These are phyloP conservation scores for Monosporascus sp. DNA, from an alignment of 2,329 filamentous ascomycete species.

Conservation along the genomic window DNA sequence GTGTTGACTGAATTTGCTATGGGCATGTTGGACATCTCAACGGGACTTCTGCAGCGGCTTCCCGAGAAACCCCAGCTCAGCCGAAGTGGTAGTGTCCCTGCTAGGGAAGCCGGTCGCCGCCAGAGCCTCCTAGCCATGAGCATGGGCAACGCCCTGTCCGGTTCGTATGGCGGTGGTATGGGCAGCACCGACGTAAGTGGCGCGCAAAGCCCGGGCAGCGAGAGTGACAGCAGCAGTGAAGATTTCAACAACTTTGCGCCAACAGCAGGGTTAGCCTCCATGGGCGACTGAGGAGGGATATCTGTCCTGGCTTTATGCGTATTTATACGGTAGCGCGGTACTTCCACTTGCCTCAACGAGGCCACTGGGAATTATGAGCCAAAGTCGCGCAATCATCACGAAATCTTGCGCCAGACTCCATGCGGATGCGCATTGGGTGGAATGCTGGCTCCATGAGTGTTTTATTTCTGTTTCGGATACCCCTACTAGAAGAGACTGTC, in stretches of 20 bases:
- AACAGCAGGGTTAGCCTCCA: constrained; percentile 27
- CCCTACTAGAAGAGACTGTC: no score
- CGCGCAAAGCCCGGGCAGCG: constrained; percentile 46
- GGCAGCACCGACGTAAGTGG: constrained; percentile 44
- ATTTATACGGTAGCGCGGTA: no score
- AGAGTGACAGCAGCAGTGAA: constrained; percentile 50
- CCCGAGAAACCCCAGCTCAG: constrained; percentile 66
- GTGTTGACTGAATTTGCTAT: constrained; percentile 66
- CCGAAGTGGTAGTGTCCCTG: constrained; percentile 44
- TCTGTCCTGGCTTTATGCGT: no score
- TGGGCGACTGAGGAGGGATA: constrained; percentile 17
- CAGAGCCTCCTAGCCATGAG: constrained; percentile 33
- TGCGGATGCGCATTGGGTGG: background rate
- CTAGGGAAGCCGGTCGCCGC: constrained; percentile 37
- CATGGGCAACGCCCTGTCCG: constrained; percentile 20
- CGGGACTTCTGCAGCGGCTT: constrained; percentile 61
- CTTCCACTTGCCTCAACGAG: no score
- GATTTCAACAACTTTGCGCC: constrained; percentile 45
- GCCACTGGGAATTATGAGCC: background rate
- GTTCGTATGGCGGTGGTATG: constrained; percentile 35
- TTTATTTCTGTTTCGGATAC: background rate
- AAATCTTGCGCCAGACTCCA: background rate
- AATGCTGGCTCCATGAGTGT: no score
- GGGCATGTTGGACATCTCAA: constrained; percentile 70
- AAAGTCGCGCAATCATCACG: background rate